phyloP scores from a whole-genome alignment of 805 yeast species.

The Cyberlindnera xishuangbannaensis region DNA sequence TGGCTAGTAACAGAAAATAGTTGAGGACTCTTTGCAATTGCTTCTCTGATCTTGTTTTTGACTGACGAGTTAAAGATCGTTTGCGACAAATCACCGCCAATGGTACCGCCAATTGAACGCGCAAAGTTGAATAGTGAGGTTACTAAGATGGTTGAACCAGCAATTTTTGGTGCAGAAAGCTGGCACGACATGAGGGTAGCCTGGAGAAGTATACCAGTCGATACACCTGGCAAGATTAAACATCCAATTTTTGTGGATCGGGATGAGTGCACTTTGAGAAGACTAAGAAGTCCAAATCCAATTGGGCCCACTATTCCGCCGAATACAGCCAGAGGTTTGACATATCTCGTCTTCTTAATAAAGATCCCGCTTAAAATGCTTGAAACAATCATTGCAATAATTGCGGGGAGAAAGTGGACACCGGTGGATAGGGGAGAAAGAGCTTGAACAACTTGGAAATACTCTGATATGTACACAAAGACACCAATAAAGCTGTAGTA shows the following conservation, averaged over 20 bases:
- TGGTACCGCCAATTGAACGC: conserved; percentile 37
- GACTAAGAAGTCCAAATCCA: conserved; percentile 31
- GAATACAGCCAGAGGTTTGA: conserved; percentile 30
- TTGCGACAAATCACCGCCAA: conserved; percentile 34
- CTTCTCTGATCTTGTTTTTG: conserved; percentile 16
- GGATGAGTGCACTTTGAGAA: conserved; percentile 28
- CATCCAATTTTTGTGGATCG: conserved; percentile 29
- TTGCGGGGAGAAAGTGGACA: conserved; percentile 35
- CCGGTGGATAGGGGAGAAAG: conserved; percentile 39
- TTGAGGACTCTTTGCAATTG: not conserved
- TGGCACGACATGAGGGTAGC: conserved; percentile 28
- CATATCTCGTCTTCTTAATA: conserved; percentile 28
- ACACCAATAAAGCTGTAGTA: conserved; percentile 2
- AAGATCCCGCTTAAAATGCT: conserved; percentile 24
- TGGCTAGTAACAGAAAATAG: conserved; percentile 1
- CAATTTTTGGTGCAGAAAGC: conserved; percentile 39
- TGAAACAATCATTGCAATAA: conserved; percentile 30
- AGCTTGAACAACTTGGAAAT: conserved; percentile 26
- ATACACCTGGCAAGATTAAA: conserved; percentile 33
- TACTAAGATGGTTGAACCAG: conserved; percentile 41
- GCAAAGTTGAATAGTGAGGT: conserved; percentile 38
- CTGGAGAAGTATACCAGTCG: conserved; percentile 32
- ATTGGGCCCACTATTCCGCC: conserved; percentile 28
- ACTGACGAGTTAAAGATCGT: conserved; percentile 30
- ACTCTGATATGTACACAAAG: conserved; percentile 1